Evolutionary conservation across 2,329 filamentous ascomycete species (phyloP).

Genomic region (Fusarium equiseti): DNA sequence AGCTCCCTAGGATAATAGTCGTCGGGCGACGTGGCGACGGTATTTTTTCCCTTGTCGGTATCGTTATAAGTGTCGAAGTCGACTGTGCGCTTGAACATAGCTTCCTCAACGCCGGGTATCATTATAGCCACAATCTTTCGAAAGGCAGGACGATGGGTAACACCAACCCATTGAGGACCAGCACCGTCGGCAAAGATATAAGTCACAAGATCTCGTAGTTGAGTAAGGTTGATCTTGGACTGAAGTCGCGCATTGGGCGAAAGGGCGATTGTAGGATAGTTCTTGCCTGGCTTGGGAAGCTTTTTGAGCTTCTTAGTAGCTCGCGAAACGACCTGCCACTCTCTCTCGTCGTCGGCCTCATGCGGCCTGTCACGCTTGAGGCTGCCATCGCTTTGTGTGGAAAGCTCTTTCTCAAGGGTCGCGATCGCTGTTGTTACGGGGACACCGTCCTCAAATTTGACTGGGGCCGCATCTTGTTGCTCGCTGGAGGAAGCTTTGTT

Average conservation of each 20-base stretch:
- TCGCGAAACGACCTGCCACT: conserved; percentile 68
- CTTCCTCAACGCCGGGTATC: conserved; percentile 90
- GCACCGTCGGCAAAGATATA: conserved; percentile 76
- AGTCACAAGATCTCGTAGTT: conserved; percentile 72
- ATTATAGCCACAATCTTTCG: conserved; percentile 89
- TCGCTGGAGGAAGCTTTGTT: conserved; percentile 16
- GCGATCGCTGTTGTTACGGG: conserved; percentile 13
- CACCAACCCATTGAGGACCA: conserved; percentile 73
- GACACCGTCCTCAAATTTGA: conserved; percentile 18
- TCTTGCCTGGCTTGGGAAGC: conserved; percentile 65
- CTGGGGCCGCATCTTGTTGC: conserved; percentile 18
- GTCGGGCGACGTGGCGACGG: conserved; percentile 62
- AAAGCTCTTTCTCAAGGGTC: conserved; percentile 26
- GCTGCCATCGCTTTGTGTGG: conserved; percentile 54
- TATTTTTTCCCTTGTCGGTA: conserved; percentile 47
- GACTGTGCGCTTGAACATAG: conserved; percentile 80
- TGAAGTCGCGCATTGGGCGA: conserved; percentile 69
- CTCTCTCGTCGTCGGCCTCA: conserved; percentile 57
- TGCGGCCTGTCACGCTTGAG: conserved; percentile 64
- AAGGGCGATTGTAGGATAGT: conserved; percentile 71
- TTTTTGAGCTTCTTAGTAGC: conserved; percentile 72
- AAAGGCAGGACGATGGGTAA: conserved; percentile 72
- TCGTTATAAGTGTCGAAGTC: conserved; percentile 63
- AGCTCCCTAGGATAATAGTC: conserved; percentile 70
- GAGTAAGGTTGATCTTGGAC: conserved; percentile 71